Evolutionary conservation across 2,329 filamentous ascomycete species (phyloP).

Genomic region (Cordyceps javanica): DNA sequence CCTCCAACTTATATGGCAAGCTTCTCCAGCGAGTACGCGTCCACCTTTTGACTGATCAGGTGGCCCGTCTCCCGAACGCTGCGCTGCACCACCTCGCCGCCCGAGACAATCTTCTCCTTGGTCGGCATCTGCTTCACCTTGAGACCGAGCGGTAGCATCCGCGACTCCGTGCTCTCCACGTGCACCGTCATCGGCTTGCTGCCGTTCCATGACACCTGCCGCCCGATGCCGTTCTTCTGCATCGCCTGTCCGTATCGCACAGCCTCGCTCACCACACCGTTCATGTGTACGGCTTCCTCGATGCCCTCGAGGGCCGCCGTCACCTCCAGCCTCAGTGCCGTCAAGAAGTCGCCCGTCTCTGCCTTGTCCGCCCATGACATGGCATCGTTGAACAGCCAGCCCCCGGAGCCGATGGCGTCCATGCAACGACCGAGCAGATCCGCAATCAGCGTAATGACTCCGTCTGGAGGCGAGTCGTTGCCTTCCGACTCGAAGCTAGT

Average conservation of each 20-base stretch:
- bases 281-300: conserved; percentile 61
- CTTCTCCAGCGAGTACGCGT: conserved; percentile 76
- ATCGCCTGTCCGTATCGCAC: conserved; percentile 50
- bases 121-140: conserved; percentile 50
- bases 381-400: conserved; percentile 63
- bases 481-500: conserved; percentile 39
- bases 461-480: conserved; percentile 50
- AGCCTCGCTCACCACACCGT: conserved; percentile 59
- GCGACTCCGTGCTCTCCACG: conserved; percentile 38
- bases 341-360: conserved; percentile 58
- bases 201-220: conserved; percentile 23
- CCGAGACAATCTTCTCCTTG: conserved; percentile 54
- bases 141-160: conserved; percentile 65
- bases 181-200: conserved; percentile 38
- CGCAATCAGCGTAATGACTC: conserved; percentile 64
- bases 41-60: conserved; percentile 71
- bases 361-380: conserved; percentile 43
- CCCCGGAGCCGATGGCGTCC: conserved; percentile 67
- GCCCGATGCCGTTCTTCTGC: conserved; percentile 25
- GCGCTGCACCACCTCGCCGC: conserved; percentile 64
- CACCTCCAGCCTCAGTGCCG: conserved; percentile 61
- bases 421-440: conserved; percentile 67
- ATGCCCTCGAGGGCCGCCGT: conserved; percentile 66
- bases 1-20: conserved; percentile 52
- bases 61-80: conserved; percentile 69